Evolutionary conservation across 495 filamentous ascomycete genomes (phyloP).

Genomic region (Penicillium simplicissimum): DNA sequence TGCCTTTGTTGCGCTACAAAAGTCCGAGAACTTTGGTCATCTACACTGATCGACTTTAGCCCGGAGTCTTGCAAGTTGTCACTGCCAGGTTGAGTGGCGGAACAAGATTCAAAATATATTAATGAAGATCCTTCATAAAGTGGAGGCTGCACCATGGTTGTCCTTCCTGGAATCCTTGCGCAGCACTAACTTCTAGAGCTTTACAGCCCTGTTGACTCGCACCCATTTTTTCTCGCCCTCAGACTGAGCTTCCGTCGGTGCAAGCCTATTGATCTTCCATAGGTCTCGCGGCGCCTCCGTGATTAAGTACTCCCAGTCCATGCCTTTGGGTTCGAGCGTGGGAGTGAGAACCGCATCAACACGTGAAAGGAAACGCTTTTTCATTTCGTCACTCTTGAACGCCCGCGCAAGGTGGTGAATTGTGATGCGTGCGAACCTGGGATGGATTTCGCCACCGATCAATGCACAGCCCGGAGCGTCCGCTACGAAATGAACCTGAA

Average conservation of each 20-base stretch:
- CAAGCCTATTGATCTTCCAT: slow-evolving; percentile 26
- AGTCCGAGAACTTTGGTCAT: neutral
- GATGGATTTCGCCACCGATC: neutral
- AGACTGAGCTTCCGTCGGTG: slow-evolving; percentile 7
- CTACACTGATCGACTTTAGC: neutral
- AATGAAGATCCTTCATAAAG: too few species aligned
- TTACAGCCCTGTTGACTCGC: neutral
- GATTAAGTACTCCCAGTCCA: slow-evolving; percentile 23
- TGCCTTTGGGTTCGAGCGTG: slow-evolving; percentile 8
- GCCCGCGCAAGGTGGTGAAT: slow-evolving; percentile 17
- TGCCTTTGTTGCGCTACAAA: neutral
- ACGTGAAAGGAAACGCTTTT: slow-evolving; percentile 6
- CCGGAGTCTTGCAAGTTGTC: neutral
- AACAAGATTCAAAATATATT: neutral
- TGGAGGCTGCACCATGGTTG: too few species aligned
- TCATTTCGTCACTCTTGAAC: slow-evolving; percentile 6
- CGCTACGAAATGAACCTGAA: slow-evolving; percentile 16
- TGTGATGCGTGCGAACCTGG: slow-evolving; percentile 12
- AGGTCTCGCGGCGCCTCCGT: slow-evolving; percentile 14
- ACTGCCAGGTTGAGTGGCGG: neutral
- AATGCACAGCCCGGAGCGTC: neutral
- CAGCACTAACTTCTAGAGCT: neutral
- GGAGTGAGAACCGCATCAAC: slow-evolving; percentile 16
- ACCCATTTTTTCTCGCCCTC: slow-evolving; percentile 14
- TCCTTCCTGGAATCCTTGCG: neutral